Conservation (phyloP, 192 early-diverging fungal species). For the Mortierella claussenii region DNA sequence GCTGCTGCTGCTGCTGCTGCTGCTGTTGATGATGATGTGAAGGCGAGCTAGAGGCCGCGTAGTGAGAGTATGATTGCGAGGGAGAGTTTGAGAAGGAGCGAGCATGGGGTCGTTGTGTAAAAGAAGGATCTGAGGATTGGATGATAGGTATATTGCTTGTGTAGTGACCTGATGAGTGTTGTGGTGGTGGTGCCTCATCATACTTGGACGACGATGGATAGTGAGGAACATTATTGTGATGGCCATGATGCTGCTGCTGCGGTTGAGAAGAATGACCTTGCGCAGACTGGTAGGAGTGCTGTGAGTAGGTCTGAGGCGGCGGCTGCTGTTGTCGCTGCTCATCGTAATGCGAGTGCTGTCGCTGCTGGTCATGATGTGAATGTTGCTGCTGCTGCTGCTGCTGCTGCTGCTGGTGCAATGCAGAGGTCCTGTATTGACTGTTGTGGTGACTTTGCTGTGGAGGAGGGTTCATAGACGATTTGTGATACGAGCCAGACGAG, state of each 20-base stretch:
- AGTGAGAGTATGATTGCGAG: conserved; percentile 25
- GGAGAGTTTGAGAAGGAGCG: conserved; percentile 25
- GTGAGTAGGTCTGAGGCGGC: background rate
- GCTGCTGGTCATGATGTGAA: background rate
- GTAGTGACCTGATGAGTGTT: background rate
- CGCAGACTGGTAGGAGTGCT: background rate
- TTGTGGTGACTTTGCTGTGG: background rate
- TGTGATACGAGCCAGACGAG: background rate
- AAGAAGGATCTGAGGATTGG: conserved; percentile 36
- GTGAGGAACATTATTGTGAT: background rate
- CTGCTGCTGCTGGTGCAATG: background rate
- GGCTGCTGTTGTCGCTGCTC: conserved; percentile 3
- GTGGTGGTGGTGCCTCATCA: background rate
- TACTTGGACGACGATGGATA: background rate
- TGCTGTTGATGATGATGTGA: background rate
- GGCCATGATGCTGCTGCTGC: conserved; percentile 6
- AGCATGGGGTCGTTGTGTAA: conserved; percentile 23
- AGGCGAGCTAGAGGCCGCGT: conserved; percentile 4
- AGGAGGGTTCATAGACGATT: conserved; percentile 2
- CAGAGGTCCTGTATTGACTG: background rate
- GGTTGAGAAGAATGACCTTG: conserved; percentile 1
- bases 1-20: background rate
- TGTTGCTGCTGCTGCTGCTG: conserved; percentile 12
- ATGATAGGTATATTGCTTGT: conserved; percentile 1
- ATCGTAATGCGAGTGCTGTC: too few relatives aligned